Evolutionary conservation across 768 basidiomycete genomes (phyloP).

Genomic region (Royoungia palumana): DNA sequence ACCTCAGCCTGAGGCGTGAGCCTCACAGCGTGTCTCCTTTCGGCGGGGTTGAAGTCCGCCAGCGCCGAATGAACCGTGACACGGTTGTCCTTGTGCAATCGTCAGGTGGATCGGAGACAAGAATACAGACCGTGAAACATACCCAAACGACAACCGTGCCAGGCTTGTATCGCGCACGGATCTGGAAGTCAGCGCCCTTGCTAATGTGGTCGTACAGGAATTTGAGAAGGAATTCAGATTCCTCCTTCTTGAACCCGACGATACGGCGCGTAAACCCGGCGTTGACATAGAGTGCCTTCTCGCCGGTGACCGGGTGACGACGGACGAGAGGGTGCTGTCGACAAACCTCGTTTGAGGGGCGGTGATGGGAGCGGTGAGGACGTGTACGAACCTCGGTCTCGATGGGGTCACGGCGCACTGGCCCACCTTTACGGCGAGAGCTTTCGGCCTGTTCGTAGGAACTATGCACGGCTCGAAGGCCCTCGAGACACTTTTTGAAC

Average conservation of each 20-base stretch:
- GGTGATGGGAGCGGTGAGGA: not conserved
- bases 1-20: conserved; percentile 50
- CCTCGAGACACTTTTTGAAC: conserved; percentile 56
- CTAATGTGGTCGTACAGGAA: conserved; percentile 53
- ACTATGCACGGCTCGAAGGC: conserved; percentile 53
- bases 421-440: conserved; percentile 41
- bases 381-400: conserved; percentile 38
- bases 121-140: conserved; percentile 14
- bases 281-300: conserved; percentile 60
- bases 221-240: conserved; percentile 52
- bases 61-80: conserved; percentile 46
- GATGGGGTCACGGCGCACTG: conserved; percentile 49
- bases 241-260: conserved; percentile 53
- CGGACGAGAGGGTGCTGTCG: conserved; percentile 53
- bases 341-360: not conserved
- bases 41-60: conserved; percentile 36
- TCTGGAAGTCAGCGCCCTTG: conserved; percentile 49
- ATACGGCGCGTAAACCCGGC: conserved; percentile 52
- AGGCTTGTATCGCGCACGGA: conserved; percentile 47
- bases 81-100: conserved; percentile 37
- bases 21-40: conserved; percentile 44
- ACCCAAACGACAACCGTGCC: conserved; percentile 60
- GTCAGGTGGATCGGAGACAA: no score
- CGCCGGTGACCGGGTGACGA: conserved; percentile 58
- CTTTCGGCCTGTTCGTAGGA: conserved; percentile 51